A percentile compares a stretch with the other conserved stretches of the same genome.
These are phyloP conservation scores for Hortaea werneckii DNA, from an alignment of 2,329 filamentous ascomycete genomes.

Conservation along the genomic window DNA sequence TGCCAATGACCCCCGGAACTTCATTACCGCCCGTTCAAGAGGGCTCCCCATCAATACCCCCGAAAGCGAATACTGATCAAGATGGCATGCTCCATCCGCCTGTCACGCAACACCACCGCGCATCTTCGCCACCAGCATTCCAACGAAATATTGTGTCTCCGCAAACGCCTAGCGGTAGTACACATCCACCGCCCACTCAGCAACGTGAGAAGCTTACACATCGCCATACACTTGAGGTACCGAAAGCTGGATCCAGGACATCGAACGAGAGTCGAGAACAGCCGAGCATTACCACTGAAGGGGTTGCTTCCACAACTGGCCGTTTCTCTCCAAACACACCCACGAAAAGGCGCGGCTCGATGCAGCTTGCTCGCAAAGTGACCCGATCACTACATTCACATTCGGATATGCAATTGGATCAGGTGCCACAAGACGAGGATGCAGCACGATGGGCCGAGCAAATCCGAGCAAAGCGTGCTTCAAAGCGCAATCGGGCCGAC, in stretches of 20 bases:
- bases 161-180: slow-evolving; percentile 41
- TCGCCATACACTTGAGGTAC: slow-evolving; percentile 80
- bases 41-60: slow-evolving; percentile 11
- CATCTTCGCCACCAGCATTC: slow-evolving; percentile 29
- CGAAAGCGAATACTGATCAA: background rate
- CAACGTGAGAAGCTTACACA: slow-evolving; percentile 57
- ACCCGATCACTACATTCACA: slow-evolving; percentile 73
- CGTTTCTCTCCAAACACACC: slow-evolving; percentile 67
- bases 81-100: slow-evolving; percentile 20
- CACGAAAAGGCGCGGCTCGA: slow-evolving; percentile 64
- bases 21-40: slow-evolving; percentile 20
- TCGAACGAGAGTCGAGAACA: slow-evolving; percentile 56
- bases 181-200: slow-evolving; percentile 28
- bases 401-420: slow-evolving; percentile 66
- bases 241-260: slow-evolving; percentile 55
- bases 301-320: slow-evolving; percentile 55
- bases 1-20: slow-evolving; percentile 14
- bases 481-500: slow-evolving; percentile 71
- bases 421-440: slow-evolving; percentile 78
- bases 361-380: slow-evolving; percentile 67
- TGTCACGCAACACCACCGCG: slow-evolving; percentile 17
- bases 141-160: slow-evolving; percentile 31
- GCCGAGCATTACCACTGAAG: slow-evolving; percentile 42
- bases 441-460: slow-evolving; percentile 86
- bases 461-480: slow-evolving; percentile 82